A percentile compares a stretch with the other conserved stretches of the same genome.
Evolutionary conservation across 2,329 filamentous ascomycete genomes (phyloP).

Genomic region (Fusarium piperis): DNA sequence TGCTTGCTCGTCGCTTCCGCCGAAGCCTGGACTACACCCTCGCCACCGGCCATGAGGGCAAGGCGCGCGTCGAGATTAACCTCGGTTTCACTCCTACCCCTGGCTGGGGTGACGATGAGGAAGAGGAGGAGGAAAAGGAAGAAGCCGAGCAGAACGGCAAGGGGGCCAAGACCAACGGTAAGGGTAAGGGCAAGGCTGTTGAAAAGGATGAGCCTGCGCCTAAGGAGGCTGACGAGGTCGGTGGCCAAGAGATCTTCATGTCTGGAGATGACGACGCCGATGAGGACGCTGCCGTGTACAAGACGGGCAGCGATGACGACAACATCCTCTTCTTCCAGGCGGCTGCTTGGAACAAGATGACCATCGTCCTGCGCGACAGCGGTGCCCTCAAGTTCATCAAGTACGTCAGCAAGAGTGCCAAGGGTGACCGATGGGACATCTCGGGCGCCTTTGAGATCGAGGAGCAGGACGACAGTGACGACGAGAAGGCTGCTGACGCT

Average conservation of each 20-base stretch:
- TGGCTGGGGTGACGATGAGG: constrained; percentile 82
- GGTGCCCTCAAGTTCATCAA: constrained; percentile 94
- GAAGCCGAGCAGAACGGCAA: constrained; percentile 46
- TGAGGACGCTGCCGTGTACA: constrained; percentile 89
- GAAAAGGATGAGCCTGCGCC: constrained; percentile 41
- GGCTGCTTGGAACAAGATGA: constrained; percentile 87
- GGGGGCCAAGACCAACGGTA: constrained; percentile 40
- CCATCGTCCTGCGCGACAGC: constrained; percentile 86
- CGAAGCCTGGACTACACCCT: constrained; percentile 91
- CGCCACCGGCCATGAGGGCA: constrained; percentile 82
- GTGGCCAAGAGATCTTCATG: constrained; percentile 93
- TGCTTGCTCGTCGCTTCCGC: constrained; percentile 88
- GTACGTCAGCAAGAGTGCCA: constrained; percentile 85
- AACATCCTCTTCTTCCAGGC: constrained; percentile 72
- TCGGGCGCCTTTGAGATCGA: constrained; percentile 80
- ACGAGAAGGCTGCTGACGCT: constrained; percentile 51
- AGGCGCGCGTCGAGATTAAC: constrained; percentile 86
- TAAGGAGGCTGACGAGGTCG: constrained; percentile 65
- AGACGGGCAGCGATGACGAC: constrained; percentile 78
- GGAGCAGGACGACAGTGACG: constrained; percentile 59
- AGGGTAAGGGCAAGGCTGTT: constrained; percentile 38
- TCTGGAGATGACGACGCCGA: constrained; percentile 79
- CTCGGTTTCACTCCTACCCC: constrained; percentile 84
- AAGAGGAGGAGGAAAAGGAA: constrained; percentile 54
- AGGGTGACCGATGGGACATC: constrained; percentile 93